Percentiles rank a stretch among this genome's conserved stretches.
These are phyloP conservation scores for Groenewaldozyma auringiensis DNA, from an alignment of 1,139 yeast species.

Conservation along the genomic window DNA sequence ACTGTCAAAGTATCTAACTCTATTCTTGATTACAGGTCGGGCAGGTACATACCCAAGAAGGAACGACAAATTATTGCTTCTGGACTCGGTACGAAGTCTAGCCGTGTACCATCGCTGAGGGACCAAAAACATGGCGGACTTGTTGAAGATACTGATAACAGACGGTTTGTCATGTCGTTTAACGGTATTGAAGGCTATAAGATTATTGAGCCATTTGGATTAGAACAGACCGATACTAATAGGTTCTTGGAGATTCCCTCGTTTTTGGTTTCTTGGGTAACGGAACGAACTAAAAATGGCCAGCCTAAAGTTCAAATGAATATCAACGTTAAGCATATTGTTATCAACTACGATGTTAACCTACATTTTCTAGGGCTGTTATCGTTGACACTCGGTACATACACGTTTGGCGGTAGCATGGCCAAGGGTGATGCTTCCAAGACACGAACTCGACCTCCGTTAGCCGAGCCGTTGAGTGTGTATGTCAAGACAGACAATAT, in stretches of 20 bases:
- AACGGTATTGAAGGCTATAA: conserved; percentile 27
- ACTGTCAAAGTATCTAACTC: conserved; percentile 20
- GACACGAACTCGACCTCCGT: not conserved
- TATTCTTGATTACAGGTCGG: conserved; percentile 19
- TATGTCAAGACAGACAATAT: conserved; percentile 34
- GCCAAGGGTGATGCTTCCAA: conserved; percentile 2
- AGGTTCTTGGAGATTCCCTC: conserved; percentile 25
- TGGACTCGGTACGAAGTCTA: not conserved
- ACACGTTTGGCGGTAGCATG: conserved; percentile 15
- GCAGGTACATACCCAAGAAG: conserved; percentile 1
- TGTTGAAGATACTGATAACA: conserved; percentile 10
- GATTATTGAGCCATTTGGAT: conserved; percentile 23
- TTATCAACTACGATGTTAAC: conserved; percentile 25
- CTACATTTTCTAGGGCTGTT: conserved; percentile 22
- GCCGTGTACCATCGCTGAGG: not conserved
- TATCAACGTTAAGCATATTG: conserved; percentile 23
- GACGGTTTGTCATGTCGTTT: conserved; percentile 19
- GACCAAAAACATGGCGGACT: not conserved
- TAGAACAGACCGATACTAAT: conserved; percentile 15
- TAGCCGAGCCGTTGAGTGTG: conserved; percentile 29
- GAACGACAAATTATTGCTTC: not conserved
- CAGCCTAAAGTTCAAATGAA: conserved; percentile 16
- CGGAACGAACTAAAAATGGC: conserved; percentile 12
- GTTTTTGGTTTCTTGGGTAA: conserved; percentile 18
- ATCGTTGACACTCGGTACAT: conserved; percentile 13